Conservation (phyloP, 225 moss, liverwort and hornwort genomes). For the Marchantia polymorpha region DNA sequence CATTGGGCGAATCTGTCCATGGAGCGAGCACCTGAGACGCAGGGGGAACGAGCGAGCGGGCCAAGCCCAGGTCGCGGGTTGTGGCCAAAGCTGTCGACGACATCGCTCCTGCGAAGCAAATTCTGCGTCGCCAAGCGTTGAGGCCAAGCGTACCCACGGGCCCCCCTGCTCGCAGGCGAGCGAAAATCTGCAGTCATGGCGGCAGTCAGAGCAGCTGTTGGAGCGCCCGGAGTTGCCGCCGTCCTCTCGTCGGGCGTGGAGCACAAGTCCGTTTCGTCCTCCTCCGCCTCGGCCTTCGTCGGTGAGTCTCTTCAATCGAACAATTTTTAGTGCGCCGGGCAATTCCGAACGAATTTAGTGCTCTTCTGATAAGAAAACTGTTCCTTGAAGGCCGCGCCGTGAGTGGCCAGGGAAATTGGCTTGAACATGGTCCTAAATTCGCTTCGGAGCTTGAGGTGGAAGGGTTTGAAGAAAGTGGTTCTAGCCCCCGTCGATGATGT, state of each 20-base stretch:
- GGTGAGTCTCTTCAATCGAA: background rate
- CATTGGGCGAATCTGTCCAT: background rate
- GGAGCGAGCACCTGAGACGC: background rate
- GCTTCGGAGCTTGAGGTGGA: background rate
- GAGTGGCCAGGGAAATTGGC: background rate
- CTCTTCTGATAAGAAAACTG: background rate
- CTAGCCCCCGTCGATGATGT: background rate
- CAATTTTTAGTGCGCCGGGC: background rate
- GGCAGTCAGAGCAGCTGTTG: conserved; percentile 23
- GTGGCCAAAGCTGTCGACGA: background rate
- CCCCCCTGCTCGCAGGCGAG: background rate
- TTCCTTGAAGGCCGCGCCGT: background rate
- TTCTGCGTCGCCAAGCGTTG: background rate
- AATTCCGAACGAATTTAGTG: background rate
- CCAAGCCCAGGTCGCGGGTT: background rate
- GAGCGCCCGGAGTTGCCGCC: conserved; percentile 17
- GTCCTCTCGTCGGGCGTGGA: conserved; percentile 1
- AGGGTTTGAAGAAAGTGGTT: background rate
- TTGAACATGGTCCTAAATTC: too few relatives aligned
- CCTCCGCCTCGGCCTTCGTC: background rate
- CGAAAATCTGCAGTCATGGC: conserved; percentile 22
- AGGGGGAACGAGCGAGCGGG: background rate
- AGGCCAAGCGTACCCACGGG: background rate
- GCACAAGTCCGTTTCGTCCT: background rate
- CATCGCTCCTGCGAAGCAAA: background rate